Conservation (phyloP, 495 filamentous ascomycete genomes). For the Lichenothelia convexa region DNA sequence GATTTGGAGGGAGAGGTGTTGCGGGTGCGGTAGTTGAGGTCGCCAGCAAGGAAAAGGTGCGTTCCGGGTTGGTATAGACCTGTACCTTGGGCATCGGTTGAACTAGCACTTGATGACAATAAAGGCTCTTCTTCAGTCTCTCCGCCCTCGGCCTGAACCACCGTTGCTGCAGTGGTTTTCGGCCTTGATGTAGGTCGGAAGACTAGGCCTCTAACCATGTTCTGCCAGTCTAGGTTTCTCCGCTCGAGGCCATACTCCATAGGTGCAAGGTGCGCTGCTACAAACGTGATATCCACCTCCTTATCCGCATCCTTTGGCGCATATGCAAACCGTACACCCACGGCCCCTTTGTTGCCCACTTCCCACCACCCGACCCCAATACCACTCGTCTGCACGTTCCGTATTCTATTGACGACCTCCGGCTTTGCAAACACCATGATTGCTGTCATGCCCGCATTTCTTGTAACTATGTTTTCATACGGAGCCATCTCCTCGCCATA, state of each 20-base stretch:
- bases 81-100: conserved; percentile 8
- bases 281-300: conserved; percentile 53
- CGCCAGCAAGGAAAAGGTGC: conserved; percentile 74
- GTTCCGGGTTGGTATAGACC: conserved; percentile 53
- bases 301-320: conserved; percentile 15
- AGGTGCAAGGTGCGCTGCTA: conserved; percentile 76
- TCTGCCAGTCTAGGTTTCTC: conserved; percentile 72
- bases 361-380: conserved; percentile 65
- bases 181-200: conserved; percentile 30
- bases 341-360: conserved; percentile 92
- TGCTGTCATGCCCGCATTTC: conserved; percentile 74
- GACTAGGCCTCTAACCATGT: conserved; percentile 58
- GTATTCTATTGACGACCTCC: conserved; percentile 35
- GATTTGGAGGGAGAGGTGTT: conserved; percentile 33
- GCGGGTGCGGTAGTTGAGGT: conserved; percentile 85
- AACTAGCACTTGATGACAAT: conserved; percentile 17
- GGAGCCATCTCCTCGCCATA: not conserved
- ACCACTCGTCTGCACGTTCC: conserved; percentile 46
- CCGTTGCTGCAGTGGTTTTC: conserved; percentile 10
- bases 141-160: conserved; percentile 7
- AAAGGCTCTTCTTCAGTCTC: conserved; percentile 28
- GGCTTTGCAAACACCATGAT: conserved; percentile 59
- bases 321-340: conserved; percentile 47
- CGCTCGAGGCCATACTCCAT: conserved; percentile 54
- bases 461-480: conserved; percentile 35